Percentiles rank a stretch among this genome's conserved stretches.
Evolutionary conservation across 2,329 filamentous ascomycete genomes (phyloP).

Genomic region (Fusarium tanahbumbuense): DNA sequence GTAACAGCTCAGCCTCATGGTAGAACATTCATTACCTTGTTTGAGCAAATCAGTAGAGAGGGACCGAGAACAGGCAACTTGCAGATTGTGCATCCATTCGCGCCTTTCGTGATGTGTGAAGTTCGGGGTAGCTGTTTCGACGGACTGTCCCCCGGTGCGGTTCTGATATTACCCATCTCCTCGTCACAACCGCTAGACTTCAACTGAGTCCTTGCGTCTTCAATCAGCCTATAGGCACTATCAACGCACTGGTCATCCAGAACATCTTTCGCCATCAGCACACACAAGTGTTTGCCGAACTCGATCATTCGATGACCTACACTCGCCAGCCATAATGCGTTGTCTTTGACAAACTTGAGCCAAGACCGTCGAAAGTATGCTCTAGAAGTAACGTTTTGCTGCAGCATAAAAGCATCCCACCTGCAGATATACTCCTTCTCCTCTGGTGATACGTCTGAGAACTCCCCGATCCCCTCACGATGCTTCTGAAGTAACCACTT

Average conservation of each 20-base stretch:
- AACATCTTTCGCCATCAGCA: conserved; percentile 62
- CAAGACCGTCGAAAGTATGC: conserved; percentile 65
- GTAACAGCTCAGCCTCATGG: conserved; percentile 6
- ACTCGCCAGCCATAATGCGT: conserved; percentile 64
- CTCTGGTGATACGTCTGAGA: conserved; percentile 63
- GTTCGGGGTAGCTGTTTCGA: conserved; percentile 48
- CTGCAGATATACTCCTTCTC: conserved; percentile 70
- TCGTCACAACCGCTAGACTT: conserved; percentile 17
- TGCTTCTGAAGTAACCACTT: conserved; percentile 70
- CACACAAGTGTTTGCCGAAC: conserved; percentile 65
- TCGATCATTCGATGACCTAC: conserved; percentile 62
- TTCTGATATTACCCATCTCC: conserved; percentile 21
- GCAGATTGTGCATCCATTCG: conserved; percentile 61
- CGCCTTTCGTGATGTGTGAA: conserved; percentile 55
- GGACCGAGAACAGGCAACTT: conserved; percentile 61
- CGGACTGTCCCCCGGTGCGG: conserved; percentile 18
- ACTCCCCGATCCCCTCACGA: conserved; percentile 67
- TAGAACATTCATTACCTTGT: conserved; percentile 55
- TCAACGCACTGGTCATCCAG: conserved; percentile 59
- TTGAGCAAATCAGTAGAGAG: conserved; percentile 61
- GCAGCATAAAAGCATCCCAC: conserved; percentile 68
- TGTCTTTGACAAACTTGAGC: conserved; percentile 62
- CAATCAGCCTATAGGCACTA: conserved; percentile 57
- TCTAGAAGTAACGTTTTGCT: conserved; percentile 62
- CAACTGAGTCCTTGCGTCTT: conserved; percentile 53